Base-by-base conservation (phyloP, 208 protist species). In the Crithidia sp. region DNA sequence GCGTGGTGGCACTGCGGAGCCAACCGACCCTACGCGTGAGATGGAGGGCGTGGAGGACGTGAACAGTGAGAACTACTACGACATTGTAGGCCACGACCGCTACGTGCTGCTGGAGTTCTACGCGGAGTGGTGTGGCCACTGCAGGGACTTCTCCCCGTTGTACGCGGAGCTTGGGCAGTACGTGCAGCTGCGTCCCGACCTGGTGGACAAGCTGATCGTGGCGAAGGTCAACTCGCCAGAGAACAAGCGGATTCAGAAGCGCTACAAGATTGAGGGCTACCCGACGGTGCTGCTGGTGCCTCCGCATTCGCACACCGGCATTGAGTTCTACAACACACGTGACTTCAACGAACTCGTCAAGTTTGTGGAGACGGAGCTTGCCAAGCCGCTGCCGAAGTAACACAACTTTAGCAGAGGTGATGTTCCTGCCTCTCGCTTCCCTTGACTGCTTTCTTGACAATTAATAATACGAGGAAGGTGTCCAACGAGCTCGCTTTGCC, bases 71-170 rank as follows among this genome's bases (percentile, higher is more conserved):
- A 88, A 81, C 61, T 87, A 87, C 61, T 61, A 81, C 63, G 71
- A 81, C n/a, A 39, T 89, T 10, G 74, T 91, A 17, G 78, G 74
- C 5, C 70, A 79, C 53, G 74, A 83, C 12, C 57, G 61, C 17
- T 80, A 76, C 53, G 77, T 82, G 37, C 64, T 93, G 28, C 55
- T 97, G 13, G 86, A 96, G 76, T 96, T 97, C 60, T 96, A 94
- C 71, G 86, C 85, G n/a, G 81, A 80, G 36, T 95, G 92, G 93
- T 96, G 92, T 62, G 85, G 84, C 16, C 83, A 96, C 77, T 76
- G 74, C 54, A 55, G 43, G 28, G 36, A 73, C 28, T 68, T 94
- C 41, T 67, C 71, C 2, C 54, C 87, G 7, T 36, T 86, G 5
- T 83, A 77, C 41, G 63, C 52, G 3, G 40, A 68, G 10, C 67